Evolutionary conservation across 2,329 filamentous ascomycete species (phyloP), one percentile per base, ranked within the genome.

Genomic region (Triangularia verruculosa): DNA sequence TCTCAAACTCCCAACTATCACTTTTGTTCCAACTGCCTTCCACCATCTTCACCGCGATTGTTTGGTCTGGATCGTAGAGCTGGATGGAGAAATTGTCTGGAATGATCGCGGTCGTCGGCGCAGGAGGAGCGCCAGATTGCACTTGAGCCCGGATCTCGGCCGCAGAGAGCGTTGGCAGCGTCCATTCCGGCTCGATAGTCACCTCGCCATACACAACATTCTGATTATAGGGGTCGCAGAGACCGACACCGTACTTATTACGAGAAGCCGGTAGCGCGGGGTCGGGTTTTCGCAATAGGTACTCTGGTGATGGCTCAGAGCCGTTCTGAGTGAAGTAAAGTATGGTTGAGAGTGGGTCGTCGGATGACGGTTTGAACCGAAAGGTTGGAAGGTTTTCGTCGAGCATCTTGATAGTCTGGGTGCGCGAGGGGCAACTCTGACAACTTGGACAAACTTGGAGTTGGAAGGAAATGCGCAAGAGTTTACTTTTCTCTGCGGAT

Each of bases 31-130:
- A 96, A 65, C 89, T 88, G 32, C 90, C 89, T 47, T 88, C 83
- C 69, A 90, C 86, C 71, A 88, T 85, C 70, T 84, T 87, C 34
- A 98, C 84, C 0, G 81, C 71, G 20, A 98, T 81, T 70, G 90
- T 84, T 76, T 95, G 92, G 74, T 98, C 94, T 0, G 95, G 95
- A 74, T 97, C 95, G 81, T 97, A 98, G 2, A 99, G 87, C 71
- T 94, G 89, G 43, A 98, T 83, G n/a, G 84, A 83, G 75, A 98
- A 97, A 60, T 86, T 82, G 62, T 89, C 88, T 0, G 94, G 93
- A 27, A 92, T 84, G 32, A 91, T 82, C 9, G 93, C 90, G 64
- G 89, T 84, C 0, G 89, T 71, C 17, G 88, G 15, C 84, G 85
- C 22, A 84, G 88, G 73, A 8, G 67, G 61, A 8, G 65, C 67